These are phyloP conservation scores for Drechslera avenae DNA, from an alignment of 2,329 filamentous ascomycete species.

Conservation along the genomic window DNA sequence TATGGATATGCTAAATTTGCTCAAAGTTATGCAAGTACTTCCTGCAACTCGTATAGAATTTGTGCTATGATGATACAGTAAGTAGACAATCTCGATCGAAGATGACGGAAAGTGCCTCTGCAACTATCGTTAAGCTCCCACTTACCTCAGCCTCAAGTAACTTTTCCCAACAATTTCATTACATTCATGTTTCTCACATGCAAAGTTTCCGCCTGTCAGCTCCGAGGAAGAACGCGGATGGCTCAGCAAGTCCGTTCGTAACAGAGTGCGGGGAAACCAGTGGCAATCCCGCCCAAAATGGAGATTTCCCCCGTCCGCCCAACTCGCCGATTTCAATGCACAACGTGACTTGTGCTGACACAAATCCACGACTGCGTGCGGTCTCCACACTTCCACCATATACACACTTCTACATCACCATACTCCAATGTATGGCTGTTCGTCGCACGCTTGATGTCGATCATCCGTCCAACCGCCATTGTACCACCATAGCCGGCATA, in stretches of 20 bases:
- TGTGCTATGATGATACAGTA: too few species aligned
- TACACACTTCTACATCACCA: slow-evolving; percentile 18
- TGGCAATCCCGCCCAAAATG: slow-evolving; percentile 12
- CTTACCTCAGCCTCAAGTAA: background rate
- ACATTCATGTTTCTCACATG: background rate
- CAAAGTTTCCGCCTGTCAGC: background rate
- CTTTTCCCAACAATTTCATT: background rate
- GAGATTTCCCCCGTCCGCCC: slow-evolving; percentile 30
- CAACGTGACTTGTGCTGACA: background rate
- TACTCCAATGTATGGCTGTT: slow-evolving; percentile 3
- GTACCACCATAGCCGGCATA: background rate
- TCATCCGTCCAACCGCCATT: background rate
- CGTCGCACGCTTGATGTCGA: background rate
- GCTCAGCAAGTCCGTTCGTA: background rate
- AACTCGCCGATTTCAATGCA: background rate
- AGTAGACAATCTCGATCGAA: too few species aligned
- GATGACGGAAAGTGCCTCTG: too few species aligned
- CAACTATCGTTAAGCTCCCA: too few species aligned
- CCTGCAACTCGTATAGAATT: too few species aligned
- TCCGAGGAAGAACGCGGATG: background rate
- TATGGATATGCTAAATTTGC: too few species aligned
- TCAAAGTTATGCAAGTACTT: too few species aligned
- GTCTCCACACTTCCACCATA: slow-evolving; percentile 24
- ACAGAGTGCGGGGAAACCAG: slow-evolving; percentile 4
- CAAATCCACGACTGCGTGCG: slow-evolving; percentile 9